These are phyloP conservation scores for Rosa hybrid DNA, from an alignment of 331 rosid species.

Conservation along the genomic window DNA sequence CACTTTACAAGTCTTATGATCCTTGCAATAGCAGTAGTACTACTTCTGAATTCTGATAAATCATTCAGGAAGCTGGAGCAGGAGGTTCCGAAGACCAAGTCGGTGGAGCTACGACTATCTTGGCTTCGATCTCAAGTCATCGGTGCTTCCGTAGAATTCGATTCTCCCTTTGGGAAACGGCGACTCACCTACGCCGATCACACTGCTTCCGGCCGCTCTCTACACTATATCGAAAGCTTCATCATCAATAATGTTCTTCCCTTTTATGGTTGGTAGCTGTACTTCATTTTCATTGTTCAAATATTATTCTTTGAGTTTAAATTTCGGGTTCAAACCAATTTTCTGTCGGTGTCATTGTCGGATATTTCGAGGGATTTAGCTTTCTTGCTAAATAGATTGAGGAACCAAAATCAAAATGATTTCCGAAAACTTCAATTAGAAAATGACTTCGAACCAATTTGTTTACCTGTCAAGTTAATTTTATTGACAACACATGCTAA, in stretches of 20 bases:
- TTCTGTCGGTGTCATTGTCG: no score
- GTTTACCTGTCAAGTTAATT: neutral
- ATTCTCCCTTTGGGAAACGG: conserved; percentile 65
- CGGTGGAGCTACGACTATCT: conserved; percentile 36
- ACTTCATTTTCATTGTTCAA: neutral
- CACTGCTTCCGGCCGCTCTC: conserved; percentile 84
- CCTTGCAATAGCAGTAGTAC: neutral
- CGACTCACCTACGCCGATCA: conserved; percentile 73
- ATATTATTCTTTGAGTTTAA: no score
- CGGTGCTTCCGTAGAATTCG: conserved; percentile 48
- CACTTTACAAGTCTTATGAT: neutral
- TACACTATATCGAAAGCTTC: conserved; percentile 55
- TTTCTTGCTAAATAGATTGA: neutral
- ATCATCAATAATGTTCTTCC: conserved; percentile 72
- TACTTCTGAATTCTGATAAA: conserved; percentile 9
- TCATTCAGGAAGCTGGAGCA: conserved; percentile 31
- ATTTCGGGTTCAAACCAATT: neutral
- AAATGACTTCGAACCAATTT: neutral
- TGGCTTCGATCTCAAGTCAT: conserved; percentile 71
- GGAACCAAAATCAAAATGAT: neutral
- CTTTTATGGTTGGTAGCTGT: conserved; percentile 54
- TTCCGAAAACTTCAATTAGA: no score
- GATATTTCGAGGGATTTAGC: neutral
- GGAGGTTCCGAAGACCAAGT: conserved; percentile 24
- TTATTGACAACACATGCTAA: neutral